Conservation (phyloP, 2,329 filamentous ascomycete species). For the Colletotrichum sp. region DNA sequence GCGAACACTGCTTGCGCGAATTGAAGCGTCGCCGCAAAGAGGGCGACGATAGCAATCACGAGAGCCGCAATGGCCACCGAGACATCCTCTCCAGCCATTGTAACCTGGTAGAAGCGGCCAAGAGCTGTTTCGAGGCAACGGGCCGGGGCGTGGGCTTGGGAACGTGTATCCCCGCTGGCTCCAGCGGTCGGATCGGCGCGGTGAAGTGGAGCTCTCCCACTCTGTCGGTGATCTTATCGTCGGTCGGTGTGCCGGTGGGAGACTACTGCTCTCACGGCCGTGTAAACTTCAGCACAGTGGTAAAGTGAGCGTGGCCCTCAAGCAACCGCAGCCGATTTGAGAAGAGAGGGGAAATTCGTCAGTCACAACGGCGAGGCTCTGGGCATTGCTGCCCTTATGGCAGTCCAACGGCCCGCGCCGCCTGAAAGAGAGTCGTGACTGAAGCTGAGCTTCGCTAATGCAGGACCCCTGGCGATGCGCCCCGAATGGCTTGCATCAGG, state of each 20-base stretch:
- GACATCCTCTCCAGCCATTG: neutral
- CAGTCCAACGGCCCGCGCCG: neutral
- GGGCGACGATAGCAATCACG: neutral
- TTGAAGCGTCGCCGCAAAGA: neutral
- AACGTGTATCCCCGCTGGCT: neutral
- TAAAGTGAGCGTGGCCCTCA: neutral
- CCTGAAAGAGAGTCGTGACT: neutral
- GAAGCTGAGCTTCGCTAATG: neutral
- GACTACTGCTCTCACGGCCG: neutral
- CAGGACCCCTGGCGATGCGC: neutral
- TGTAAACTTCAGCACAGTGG: neutral
- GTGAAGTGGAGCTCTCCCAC: neutral
- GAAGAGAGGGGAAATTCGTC: neutral
- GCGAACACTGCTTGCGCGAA: conserved; percentile 2
- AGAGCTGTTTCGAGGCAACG: neutral
- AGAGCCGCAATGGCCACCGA: neutral
- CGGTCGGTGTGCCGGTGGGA: neutral
- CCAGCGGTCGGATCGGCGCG: neutral
- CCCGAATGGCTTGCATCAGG: neutral
- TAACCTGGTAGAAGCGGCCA: neutral
- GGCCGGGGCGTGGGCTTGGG: neutral
- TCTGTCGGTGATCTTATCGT: neutral
- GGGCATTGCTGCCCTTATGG: neutral
- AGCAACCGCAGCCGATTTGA: neutral
- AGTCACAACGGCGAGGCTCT: neutral